Conservation (phyloP, 1,284 basidiomycete genomes). For the Baeospora myosura region DNA sequence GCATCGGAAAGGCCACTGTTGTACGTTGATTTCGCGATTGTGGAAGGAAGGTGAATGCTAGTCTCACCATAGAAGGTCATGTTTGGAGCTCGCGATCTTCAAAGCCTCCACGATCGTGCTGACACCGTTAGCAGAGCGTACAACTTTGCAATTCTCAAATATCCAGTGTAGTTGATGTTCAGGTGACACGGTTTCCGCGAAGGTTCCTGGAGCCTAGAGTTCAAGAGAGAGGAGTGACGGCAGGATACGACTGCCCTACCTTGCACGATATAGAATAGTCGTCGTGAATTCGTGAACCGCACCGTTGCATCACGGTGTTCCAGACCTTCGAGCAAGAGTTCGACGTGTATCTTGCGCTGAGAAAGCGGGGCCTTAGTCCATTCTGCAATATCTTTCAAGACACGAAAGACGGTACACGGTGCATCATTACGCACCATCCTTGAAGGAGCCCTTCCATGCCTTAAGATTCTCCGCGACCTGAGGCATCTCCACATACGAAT, state of each 20-base stretch:
- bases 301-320: constrained; percentile 81
- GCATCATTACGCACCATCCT: constrained; percentile 55
- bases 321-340: constrained; percentile 75
- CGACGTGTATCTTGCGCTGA: constrained; percentile 66
- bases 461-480: constrained; percentile 84
- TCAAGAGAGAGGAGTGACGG: constrained; percentile 7
- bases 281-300: constrained; percentile 80
- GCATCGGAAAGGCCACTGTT: constrained; percentile 64
- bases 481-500: constrained; percentile 93
- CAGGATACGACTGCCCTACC: constrained; percentile 41
- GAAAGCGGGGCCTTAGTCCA: constrained; percentile 68
- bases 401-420: constrained; percentile 6
- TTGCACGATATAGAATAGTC: constrained; percentile 86
- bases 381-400: no score
- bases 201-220: constrained; percentile 58
- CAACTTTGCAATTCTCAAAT: constrained; percentile 86
- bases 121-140: constrained; percentile 81
- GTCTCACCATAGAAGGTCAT: constrained; percentile 72
- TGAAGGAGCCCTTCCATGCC: constrained; percentile 81
- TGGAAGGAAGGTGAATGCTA: constrained; percentile 9
- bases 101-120: constrained; percentile 81
- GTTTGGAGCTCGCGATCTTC: constrained; percentile 85
- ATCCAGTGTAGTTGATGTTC: constrained; percentile 96
- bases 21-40: constrained; percentile 4
- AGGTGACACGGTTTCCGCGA: constrained; percentile 83